Conservation (phyloP, 306 rosid species). For the Trifolium fragiferum region DNA sequence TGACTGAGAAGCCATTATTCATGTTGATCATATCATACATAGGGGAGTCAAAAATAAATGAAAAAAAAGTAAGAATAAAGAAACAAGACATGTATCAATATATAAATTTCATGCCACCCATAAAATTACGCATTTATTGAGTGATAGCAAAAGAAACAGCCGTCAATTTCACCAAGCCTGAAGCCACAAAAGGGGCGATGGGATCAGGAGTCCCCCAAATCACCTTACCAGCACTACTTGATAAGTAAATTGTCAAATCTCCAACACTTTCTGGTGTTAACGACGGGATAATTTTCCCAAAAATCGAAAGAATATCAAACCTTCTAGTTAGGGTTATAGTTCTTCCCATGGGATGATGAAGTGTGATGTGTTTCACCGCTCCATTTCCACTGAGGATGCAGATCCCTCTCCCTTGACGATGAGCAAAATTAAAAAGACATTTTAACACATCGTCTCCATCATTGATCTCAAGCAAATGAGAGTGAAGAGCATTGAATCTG, state of each 20-base stretch:
- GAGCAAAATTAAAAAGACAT: conserved; percentile 54
- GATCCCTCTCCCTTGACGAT: conserved; percentile 56
- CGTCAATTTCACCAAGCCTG: conserved; percentile 59
- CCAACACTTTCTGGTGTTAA: conserved; percentile 54
- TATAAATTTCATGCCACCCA: conserved; percentile 43
- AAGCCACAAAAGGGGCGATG: conserved; percentile 59
- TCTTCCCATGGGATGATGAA: conserved; percentile 54
- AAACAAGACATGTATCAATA: no score
- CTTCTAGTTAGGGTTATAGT: conserved; percentile 45
- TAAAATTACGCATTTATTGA: conserved; percentile 26
- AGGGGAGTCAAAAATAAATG: neutral
- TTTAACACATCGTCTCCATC: conserved; percentile 55
- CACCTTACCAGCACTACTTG: conserved; percentile 56
- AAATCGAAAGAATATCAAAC: no score
- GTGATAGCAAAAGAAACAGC: conserved; percentile 51
- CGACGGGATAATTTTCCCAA: no score
- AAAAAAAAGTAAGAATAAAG: no score
- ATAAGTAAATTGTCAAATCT: conserved; percentile 31
- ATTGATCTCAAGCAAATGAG: conserved; percentile 64
- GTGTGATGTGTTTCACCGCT: conserved; percentile 48
- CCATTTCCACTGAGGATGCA: conserved; percentile 65
- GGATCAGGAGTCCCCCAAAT: conserved; percentile 56
- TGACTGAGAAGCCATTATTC: neutral
- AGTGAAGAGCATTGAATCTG: conserved; percentile 47
- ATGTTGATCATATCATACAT: neutral